Evolutionary conservation across 805 yeast genomes (phyloP).

Genomic region (Sporopachydermia quercuum): DNA sequence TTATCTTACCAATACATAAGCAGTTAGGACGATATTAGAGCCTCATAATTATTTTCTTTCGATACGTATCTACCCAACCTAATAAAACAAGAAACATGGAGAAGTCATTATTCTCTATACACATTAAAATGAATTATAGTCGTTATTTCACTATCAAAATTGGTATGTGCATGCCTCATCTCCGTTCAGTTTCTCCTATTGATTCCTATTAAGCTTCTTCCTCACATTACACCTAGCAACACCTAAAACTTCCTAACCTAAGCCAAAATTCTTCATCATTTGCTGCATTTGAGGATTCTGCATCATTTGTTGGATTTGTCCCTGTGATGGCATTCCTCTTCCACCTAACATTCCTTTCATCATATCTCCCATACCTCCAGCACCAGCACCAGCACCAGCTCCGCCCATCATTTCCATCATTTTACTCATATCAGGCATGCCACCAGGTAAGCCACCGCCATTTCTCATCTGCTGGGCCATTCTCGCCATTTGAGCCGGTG

Average conservation of each 20-base stretch:
- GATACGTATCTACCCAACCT: too few relatives aligned
- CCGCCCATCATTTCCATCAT: constrained; percentile 44
- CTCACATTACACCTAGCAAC: too few relatives aligned
- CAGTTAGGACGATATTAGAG: too few relatives aligned
- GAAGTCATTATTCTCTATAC: too few relatives aligned
- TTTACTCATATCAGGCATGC: constrained; percentile 54
- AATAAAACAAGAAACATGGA: too few relatives aligned
- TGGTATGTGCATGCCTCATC: constrained; percentile 18
- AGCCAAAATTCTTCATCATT: constrained; percentile 35
- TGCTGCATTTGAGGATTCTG: constrained; percentile 30
- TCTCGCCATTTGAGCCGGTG: constrained; percentile 27
- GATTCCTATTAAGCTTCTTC: not conserved
- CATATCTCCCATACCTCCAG: constrained; percentile 31
- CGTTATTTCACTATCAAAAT: constrained; percentile 5
- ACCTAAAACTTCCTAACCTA: too few relatives aligned
- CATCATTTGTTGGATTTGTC: constrained; percentile 18
- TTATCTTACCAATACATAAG: too few relatives aligned
- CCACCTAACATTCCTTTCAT: constrained; percentile 21
- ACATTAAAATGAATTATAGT: too few relatives aligned
- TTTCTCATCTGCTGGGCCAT: constrained; percentile 32
- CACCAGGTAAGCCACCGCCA: constrained; percentile 34
- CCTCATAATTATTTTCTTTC: too few relatives aligned
- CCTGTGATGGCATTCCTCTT: constrained; percentile 8
- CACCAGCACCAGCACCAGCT: constrained; percentile 15
- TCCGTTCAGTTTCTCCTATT: constrained; percentile 12